phyloP scores from a whole-genome alignment of 345 rosid species.

The Schrenkiella parvula region DNA sequence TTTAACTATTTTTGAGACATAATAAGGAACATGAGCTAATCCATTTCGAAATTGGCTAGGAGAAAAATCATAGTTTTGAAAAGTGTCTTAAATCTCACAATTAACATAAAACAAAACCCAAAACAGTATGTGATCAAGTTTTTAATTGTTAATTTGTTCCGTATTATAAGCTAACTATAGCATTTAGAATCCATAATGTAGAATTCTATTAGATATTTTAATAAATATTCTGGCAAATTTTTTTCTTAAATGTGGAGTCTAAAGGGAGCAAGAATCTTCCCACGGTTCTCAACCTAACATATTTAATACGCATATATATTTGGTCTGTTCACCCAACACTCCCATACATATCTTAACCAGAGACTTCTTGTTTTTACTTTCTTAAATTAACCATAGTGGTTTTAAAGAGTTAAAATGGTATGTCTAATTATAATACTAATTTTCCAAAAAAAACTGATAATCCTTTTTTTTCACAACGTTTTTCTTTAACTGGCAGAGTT shows the following conservation, averaged over 20 bases:
- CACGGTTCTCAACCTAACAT: constrained; percentile 23
- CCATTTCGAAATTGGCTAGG: background rate
- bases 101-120: too few species aligned
- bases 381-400: constrained; percentile 2
- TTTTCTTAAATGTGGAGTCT: constrained; percentile 18
- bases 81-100: too few species aligned
- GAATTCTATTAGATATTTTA: background rate
- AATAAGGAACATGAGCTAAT: background rate
- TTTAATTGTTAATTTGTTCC: background rate
- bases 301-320: constrained; percentile 18
- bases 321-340: constrained; percentile 18
- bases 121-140: too few species aligned
- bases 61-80: background rate
- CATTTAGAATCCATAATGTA: background rate
- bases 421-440: too few species aligned
- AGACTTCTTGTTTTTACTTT: background rate
- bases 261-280: constrained; percentile 24
- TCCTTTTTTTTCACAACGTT: background rate
- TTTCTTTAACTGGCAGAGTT: background rate
- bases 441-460: too few species aligned
- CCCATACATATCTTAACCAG: constrained; percentile 2
- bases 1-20: background rate
- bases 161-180: background rate
- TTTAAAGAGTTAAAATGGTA: too few species aligned
- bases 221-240: constrained; percentile 1